These are phyloP conservation scores for Sclerospora graminicola DNA, from an alignment of 352 stramenopile genomes.

Conservation along the genomic window DNA sequence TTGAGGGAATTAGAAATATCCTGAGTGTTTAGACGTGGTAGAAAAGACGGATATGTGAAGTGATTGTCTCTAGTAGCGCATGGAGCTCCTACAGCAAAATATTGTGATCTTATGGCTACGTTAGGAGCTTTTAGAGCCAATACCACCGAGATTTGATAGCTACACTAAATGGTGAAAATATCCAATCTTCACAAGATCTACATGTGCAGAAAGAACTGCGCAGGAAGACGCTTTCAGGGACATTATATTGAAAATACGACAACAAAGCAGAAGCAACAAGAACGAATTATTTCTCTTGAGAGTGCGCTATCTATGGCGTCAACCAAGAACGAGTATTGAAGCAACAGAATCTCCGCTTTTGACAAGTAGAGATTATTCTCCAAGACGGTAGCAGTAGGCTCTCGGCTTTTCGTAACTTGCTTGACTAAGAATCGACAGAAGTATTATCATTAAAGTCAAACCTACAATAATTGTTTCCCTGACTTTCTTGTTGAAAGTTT, in stretches of 20 bases:
- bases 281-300: constrained; percentile 9
- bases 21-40: background rate
- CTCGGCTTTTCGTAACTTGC: background rate
- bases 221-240: constrained; percentile 1
- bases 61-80: constrained; percentile 7
- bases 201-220: background rate
- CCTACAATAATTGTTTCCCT: no score
- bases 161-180: background rate
- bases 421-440: no score
- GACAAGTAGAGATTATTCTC: constrained; percentile 3
- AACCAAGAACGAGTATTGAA: constrained; percentile 4
- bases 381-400: constrained; percentile 1
- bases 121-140: constrained; percentile 4
- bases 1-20: background rate
- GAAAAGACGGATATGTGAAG: background rate
- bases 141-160: background rate
- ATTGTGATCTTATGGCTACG: constrained; percentile 8
- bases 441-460: no score
- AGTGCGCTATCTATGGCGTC: constrained; percentile 2
- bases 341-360: constrained; percentile 5
- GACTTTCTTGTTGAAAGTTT: no score
- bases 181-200: background rate
- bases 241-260: background rate
- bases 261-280: constrained; percentile 3
- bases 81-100: constrained; percentile 17